phyloP scores from a whole-genome alignment of 164 flowering plant species.

The Liriodendron chinense region DNA sequence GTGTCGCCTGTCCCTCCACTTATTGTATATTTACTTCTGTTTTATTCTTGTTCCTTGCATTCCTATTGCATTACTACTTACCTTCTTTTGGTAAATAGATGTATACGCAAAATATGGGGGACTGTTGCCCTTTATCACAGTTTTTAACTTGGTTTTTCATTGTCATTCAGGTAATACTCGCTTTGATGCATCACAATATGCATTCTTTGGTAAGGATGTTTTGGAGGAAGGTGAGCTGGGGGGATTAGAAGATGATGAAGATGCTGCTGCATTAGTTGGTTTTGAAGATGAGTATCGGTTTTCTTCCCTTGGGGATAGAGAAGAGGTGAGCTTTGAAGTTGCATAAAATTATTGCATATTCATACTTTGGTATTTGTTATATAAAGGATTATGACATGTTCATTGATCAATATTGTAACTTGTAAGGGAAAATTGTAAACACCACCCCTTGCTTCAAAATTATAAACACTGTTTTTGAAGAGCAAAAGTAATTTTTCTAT shows the following conservation, averaged over 20 bases:
- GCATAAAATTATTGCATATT: too few species aligned
- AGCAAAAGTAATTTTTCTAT: too few species aligned
- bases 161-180: conserved; percentile 31
- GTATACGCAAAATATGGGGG: neutral
- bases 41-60: neutral
- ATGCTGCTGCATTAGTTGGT: conserved; percentile 23
- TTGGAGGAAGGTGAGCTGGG: conserved; percentile 60
- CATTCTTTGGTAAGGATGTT: conserved; percentile 53
- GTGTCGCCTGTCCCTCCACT: neutral
- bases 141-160: neutral
- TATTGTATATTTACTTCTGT: neutral
- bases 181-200: conserved; percentile 76
- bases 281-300: conserved; percentile 41
- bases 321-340: conserved; percentile 37
- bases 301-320: conserved; percentile 32
- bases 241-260: conserved; percentile 56
- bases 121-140: neutral
- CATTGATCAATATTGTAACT: too few species aligned
- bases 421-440: too few species aligned
- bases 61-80: neutral
- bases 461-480: too few species aligned
- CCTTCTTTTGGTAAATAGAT: neutral
- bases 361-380: too few species aligned
- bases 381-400: too few species aligned
- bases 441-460: too few species aligned